phyloP scores from a whole-genome alignment of 169 alveolate genomes.

The Plasmodium gaboni region DNA sequence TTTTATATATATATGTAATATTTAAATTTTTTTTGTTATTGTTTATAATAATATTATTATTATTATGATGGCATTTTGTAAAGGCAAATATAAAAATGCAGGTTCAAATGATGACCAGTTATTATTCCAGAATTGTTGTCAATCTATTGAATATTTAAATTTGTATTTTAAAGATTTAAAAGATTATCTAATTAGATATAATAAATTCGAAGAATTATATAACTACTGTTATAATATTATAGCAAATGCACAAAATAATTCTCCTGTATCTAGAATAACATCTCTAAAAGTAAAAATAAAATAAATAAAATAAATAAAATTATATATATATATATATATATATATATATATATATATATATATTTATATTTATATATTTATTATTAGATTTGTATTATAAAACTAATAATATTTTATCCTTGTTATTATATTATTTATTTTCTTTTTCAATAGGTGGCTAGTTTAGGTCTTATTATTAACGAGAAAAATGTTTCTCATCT shows the following conservation, averaged over 20 bases:
- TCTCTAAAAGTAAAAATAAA: conserved; percentile 21
- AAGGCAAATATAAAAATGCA: conserved; percentile 25
- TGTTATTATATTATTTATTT: background rate
- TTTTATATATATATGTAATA: background rate
- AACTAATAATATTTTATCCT: background rate
- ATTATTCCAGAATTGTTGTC: conserved; percentile 27
- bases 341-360: background rate
- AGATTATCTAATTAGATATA: conserved; percentile 18
- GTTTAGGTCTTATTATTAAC: background rate
- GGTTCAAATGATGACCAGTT: conserved; percentile 20
- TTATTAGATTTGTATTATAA: background rate
- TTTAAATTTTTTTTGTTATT: no score
- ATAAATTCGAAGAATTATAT: conserved; percentile 34
- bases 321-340: background rate
- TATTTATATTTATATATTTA: background rate
- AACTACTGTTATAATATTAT: conserved; percentile 34
- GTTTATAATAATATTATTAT: background rate
- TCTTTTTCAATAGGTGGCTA: background rate
- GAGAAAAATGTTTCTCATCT: background rate
- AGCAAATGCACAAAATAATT: conserved; percentile 11
- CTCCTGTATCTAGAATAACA: conserved; percentile 36
- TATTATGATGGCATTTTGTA: conserved; percentile 31
- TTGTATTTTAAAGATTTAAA: conserved; percentile 38
- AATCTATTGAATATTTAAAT: conserved; percentile 48
- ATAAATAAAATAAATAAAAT: background rate